These are phyloP conservation scores for Trichoderma lentiforme DNA, from an alignment of 2,329 filamentous ascomycete species.

Conservation along the genomic window DNA sequence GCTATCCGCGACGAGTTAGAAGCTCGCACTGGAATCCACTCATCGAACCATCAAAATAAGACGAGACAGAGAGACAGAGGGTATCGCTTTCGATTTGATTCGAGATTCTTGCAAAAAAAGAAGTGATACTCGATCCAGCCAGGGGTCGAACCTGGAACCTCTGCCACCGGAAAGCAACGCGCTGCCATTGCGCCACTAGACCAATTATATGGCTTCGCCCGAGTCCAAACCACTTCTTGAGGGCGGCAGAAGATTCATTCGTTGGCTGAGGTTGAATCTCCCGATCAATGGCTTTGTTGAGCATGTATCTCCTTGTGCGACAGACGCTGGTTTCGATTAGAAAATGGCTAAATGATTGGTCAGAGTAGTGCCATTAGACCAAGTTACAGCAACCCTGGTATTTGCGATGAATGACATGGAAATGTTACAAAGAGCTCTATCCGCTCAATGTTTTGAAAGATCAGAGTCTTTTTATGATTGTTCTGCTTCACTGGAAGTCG, in stretches of 20 bases:
- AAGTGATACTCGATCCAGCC: conserved; percentile 24
- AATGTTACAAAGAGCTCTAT: neutral
- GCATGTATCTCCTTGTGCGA: neutral
- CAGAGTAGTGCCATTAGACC: neutral
- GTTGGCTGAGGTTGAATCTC: neutral
- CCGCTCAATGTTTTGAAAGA: neutral
- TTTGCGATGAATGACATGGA: neutral
- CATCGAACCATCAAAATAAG: neutral
- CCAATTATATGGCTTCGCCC: neutral
- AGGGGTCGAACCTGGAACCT: conserved; percentile 37
- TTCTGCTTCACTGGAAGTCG: neutral
- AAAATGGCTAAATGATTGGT: neutral
- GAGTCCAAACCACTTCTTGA: neutral
- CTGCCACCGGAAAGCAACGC: conserved; percentile 36
- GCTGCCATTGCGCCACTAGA: conserved; percentile 19
- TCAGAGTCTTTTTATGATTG: neutral
- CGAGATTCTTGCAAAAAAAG: neutral
- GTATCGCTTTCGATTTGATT: neutral
- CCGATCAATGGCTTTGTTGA: neutral
- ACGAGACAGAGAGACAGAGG: neutral
- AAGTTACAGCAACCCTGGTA: neutral
- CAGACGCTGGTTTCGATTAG: neutral
- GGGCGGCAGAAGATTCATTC: neutral
- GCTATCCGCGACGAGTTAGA: neutral
- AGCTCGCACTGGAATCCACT: neutral